Evolutionary conservation across 257 asterid genomes (phyloP).

Genomic region (Capsicum rhomboideum): DNA sequence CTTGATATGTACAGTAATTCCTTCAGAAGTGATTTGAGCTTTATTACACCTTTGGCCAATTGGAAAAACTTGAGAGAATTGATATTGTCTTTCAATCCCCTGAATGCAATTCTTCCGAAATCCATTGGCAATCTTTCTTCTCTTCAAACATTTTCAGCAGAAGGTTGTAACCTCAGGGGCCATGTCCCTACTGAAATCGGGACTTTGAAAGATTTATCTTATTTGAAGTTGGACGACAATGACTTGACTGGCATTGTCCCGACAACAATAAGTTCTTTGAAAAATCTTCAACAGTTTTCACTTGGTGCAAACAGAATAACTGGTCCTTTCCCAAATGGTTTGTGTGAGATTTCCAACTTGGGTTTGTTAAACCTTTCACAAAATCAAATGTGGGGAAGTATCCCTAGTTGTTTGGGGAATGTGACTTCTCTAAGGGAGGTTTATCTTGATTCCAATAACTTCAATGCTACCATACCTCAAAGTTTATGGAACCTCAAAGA

Average conservation of each 20-base stretch:
- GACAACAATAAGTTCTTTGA: background rate
- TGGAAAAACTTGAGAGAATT: constrained; percentile 5
- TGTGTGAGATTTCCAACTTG: constrained; percentile 3
- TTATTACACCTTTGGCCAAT: constrained; percentile 20
- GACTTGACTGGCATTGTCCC: constrained; percentile 16
- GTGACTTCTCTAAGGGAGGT: constrained; percentile 15
- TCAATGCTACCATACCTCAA: background rate
- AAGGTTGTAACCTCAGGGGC: background rate
- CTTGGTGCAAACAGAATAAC: constrained; percentile 1
- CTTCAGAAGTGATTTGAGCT: background rate
- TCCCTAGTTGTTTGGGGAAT: constrained; percentile 21
- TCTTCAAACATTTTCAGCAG: background rate
- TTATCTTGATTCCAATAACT: background rate
- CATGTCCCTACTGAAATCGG: constrained; percentile 9
- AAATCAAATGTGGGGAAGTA: constrained; percentile 12
- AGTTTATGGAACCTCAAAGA: background rate
- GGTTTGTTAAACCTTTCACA: background rate
- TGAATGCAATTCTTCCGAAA: background rate
- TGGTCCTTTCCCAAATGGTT: constrained; percentile 10
- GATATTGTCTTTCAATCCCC: background rate
- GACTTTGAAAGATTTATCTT: constrained; percentile 9
- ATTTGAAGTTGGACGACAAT: constrained; percentile 4
- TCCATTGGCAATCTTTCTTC: constrained; percentile 1
- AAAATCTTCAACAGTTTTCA: constrained; percentile 3
- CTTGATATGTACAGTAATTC: background rate